These are phyloP conservation scores for Xylaria sp. DNA, from an alignment of 2,329 filamentous ascomycete species.

Conservation along the genomic window DNA sequence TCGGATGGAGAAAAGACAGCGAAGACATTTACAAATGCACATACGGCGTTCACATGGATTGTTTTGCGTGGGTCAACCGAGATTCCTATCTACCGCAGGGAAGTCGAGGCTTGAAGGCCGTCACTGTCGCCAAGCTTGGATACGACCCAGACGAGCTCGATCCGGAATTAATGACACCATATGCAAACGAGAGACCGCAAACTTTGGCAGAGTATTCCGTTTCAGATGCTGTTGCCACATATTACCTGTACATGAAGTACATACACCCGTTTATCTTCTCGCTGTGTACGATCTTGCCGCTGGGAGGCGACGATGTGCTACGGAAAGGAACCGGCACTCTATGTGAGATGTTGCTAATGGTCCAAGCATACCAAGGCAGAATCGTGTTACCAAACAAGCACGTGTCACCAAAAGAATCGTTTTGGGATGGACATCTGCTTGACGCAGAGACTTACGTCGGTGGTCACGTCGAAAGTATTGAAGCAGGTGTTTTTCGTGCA, in stretches of 20 bases:
- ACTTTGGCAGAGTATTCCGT: conserved; percentile 97
- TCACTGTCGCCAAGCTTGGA: conserved; percentile 95
- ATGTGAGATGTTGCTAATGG: conserved; percentile 99
- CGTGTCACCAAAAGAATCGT: conserved; percentile 84
- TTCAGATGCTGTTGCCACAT: conserved; percentile 97
- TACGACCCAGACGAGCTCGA: conserved; percentile 98
- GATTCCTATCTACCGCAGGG: conserved; percentile 98
- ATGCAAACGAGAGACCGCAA: conserved; percentile 88
- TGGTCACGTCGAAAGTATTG: conserved; percentile 98
- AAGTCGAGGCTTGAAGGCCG: conserved; percentile 94
- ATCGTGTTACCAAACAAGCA: conserved; percentile 98
- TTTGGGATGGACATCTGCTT: conserved; percentile 94
- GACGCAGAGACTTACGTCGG: conserved; percentile 98
- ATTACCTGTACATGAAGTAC: conserved; percentile 99
- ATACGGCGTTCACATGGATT: conserved; percentile 98
- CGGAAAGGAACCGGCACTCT: conserved; percentile 96
- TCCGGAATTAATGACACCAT: conserved; percentile 94
- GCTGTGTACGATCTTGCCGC: conserved; percentile 91
- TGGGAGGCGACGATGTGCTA: conserved; percentile 89
- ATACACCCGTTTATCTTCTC: conserved; percentile 99
- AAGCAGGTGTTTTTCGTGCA: conserved; percentile 93
- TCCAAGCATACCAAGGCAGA: conserved; percentile 89
- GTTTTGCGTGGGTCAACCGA: conserved; percentile 98
- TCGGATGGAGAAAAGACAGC: conserved; percentile 91
- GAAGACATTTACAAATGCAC: conserved; percentile 97